phyloP scores from a whole-genome alignment of 1,284 basidiomycete genomes.

The Ustilago sp. region DNA sequence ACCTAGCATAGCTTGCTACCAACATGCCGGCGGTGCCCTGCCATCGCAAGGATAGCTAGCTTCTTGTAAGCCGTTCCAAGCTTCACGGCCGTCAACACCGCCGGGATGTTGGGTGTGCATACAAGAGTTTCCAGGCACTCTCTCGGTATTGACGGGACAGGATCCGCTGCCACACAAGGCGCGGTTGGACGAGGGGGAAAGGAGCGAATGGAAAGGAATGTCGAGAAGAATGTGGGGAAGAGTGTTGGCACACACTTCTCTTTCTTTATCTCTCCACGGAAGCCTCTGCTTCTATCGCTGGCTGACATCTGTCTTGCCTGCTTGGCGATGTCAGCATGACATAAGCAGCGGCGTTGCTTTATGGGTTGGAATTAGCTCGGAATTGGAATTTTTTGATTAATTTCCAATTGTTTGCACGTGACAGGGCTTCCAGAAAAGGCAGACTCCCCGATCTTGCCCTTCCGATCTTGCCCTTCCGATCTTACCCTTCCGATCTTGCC shows the following conservation, averaged over 20 bases:
- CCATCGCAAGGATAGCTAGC: neutral
- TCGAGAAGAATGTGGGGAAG: conserved; percentile 10
- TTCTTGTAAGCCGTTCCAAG: neutral
- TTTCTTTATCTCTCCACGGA: neutral
- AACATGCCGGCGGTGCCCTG: neutral
- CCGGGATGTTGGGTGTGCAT: neutral
- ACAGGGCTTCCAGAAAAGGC: neutral
- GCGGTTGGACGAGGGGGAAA: conserved; percentile 3
- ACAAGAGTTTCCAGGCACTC: neutral
- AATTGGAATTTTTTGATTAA: too few species aligned
- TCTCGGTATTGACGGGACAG: conserved; percentile 13
- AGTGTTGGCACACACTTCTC: neutral
- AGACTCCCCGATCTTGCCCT: too few species aligned
- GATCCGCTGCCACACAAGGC: neutral
- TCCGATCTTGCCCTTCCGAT: conserved; percentile 31
- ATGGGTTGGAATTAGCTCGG: too few species aligned
- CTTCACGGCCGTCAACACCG: neutral
- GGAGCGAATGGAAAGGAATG: conserved; percentile 8
- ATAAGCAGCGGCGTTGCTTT: too few species aligned
- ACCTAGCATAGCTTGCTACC: neutral
- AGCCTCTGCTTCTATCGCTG: neutral
- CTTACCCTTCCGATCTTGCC: too few species aligned
- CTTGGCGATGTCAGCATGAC: too few species aligned
- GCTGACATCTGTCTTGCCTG: neutral
- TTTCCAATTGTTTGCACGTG: too few species aligned